Percentiles rank a stretch among this genome's conserved stretches.
Evolutionary conservation across 805 yeast species (phyloP).

Genomic region (Saturnispora saitoi): DNA sequence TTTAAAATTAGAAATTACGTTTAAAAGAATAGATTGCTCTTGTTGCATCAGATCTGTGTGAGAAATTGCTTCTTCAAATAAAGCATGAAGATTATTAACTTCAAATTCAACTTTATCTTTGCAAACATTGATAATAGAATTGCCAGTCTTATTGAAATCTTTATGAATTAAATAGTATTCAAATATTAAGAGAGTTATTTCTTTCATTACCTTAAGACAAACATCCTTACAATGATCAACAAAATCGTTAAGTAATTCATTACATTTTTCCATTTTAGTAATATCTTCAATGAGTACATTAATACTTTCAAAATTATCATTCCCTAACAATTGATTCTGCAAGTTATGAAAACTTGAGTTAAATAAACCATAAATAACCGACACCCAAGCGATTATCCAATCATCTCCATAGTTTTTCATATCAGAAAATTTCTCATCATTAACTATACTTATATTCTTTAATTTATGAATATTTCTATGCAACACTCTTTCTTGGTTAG

Average conservation of each 20-base stretch:
- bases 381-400: slow-evolving; percentile 24
- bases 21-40: slow-evolving; percentile 14
- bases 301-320: slow-evolving; percentile 19
- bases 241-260: slow-evolving; percentile 18
- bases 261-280: slow-evolving; percentile 14
- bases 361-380: slow-evolving; percentile 23
- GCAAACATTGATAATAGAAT: slow-evolving; percentile 17
- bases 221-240: slow-evolving; percentile 18
- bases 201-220: slow-evolving; percentile 20
- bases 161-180: slow-evolving; percentile 22
- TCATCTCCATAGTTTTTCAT: slow-evolving; percentile 15
- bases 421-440: slow-evolving; percentile 11
- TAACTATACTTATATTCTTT: slow-evolving; percentile 5
- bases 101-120: slow-evolving; percentile 16
- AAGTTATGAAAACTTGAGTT: slow-evolving; percentile 20
- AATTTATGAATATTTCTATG: slow-evolving; percentile 9
- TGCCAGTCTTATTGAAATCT: slow-evolving; percentile 11
- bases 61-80: slow-evolving; percentile 10
- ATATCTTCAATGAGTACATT: slow-evolving; percentile 19
- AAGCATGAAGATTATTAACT: slow-evolving; percentile 12
- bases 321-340: slow-evolving; percentile 22
- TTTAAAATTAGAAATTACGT: slow-evolving; percentile 15
- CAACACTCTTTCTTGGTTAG: slow-evolving; percentile 6
- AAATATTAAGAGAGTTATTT: slow-evolving; percentile 21
- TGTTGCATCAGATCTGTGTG: slow-evolving; percentile 5